Base-by-base conservation (phyloP, 2,329 filamentous ascomycete genomes). In the Aspergillus uvarum region DNA sequence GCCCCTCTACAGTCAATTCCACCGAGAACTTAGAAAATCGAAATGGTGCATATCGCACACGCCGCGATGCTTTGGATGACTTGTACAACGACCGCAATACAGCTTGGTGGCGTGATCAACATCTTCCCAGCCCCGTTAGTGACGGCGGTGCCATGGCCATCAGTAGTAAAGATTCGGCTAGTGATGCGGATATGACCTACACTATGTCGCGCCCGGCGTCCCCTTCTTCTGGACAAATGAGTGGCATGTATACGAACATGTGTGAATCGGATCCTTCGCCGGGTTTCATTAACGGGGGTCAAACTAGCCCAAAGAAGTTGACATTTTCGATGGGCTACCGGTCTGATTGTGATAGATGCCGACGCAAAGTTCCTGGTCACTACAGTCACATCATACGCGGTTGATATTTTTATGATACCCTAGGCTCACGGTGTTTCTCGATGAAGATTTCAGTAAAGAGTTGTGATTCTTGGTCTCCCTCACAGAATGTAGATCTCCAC, bases 271-370 rank as follows among this genome's bases (percentile, higher is more conserved):
- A 44, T 2, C 16, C 38, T 19, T 44, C n/a, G 16, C 38, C 4
- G 16, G n/a, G 14, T 16, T 19, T 3, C 14, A 16, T 19, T 7
- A 19, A 4, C 8, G 16, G 4, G 6, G n/a, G 14, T 44, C 16
- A 8, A 44, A 44, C 5, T 6, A 44, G 58, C 51, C 22, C 51
- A 24, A 68, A 66, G 49, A 64, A 68, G 51, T 89, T 85, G 72
- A 86, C 83, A 62, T 89, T 92, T 73, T 90, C 88, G 68, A 91
- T 92, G 85, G 90, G 90, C 54, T 92, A 89, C 77, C 81, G 89
- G 63, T 83, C 87, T 12, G 89, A 91, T 74, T 93, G 90, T 72
- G 89, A 92, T 62, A 92, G 92, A 75, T 93, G 90, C 76, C 83
- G 83, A 49, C 81, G 85, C 71, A 89, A 87, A 71, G 88, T 91